These are phyloP conservation scores for Caloboletus firmus DNA, from an alignment of 1,284 basidiomycete species.

Conservation along the genomic window DNA sequence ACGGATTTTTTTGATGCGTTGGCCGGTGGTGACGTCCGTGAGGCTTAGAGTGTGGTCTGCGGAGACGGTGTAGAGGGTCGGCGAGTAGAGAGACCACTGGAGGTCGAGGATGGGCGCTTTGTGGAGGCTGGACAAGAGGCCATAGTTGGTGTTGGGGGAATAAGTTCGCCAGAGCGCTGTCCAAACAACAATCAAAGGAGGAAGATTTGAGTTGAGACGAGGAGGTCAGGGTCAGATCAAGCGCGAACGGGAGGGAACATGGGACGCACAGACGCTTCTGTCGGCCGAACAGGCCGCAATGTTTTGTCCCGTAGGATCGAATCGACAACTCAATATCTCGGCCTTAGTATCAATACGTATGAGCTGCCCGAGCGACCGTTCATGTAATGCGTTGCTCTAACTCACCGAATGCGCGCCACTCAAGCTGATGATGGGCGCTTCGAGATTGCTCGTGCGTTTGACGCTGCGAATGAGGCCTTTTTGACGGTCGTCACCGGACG, in stretches of 20 bases:
- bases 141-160: conserved; percentile 79
- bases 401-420: conserved; percentile 72
- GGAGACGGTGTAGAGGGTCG: conserved; percentile 75
- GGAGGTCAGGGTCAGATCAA: neutral
- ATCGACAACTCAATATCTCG: conserved; percentile 77
- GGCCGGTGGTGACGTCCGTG: conserved; percentile 76
- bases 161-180: conserved; percentile 81
- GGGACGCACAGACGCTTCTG: conserved; percentile 68
- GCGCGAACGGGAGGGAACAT: neutral
- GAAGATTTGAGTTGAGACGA: no score
- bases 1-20: conserved; percentile 70
- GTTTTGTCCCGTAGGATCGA: conserved; percentile 80
- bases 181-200: neutral
- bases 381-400: conserved; percentile 2
- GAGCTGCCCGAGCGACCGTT: conserved; percentile 1
- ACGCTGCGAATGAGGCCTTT: conserved; percentile 77
- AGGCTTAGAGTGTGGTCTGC: conserved; percentile 81
- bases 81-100: conserved; percentile 75
- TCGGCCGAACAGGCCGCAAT: conserved; percentile 83
- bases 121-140: conserved; percentile 67
- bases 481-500: conserved; percentile 64
- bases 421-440: conserved; percentile 79
- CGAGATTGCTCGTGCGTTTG: conserved; percentile 74
- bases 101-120: conserved; percentile 81
- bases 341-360: conserved; percentile 42